Evolutionary conservation across 1,284 basidiomycete genomes (phyloP), one percentile per base, ranked within the genome.

Genomic region (Ustilago curta): DNA sequence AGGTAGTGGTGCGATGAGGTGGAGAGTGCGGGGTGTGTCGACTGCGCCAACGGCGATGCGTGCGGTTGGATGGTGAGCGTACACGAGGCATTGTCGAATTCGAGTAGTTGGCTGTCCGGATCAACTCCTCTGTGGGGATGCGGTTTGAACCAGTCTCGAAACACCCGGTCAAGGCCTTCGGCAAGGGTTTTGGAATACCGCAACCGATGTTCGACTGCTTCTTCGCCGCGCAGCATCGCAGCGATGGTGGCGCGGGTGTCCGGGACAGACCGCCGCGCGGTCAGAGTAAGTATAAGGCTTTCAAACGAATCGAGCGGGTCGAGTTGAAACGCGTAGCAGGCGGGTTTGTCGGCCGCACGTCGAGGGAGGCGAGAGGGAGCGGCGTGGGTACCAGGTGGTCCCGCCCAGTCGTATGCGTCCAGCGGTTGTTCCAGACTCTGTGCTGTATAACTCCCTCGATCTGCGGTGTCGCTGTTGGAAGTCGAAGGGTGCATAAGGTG

Each of bases 301-400:
- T 80, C 78, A 19, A 80, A 80, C 32, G 75, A 77, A 32, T 80
- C 78, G 21, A 80, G 68, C 1, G 78, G 70, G 23, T 79, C 78
- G 40, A 77, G 78, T 51, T 80, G 78, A 44, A 79, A 77, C 11
- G 70, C 64, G 56, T 78, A 79, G 42, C 68, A 70, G 6, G 72
- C 68, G 5, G 75, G 56, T 27, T 67, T 64, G 27, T 59, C 48
- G 4, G 51, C 51, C 4, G 55, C 66, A 21, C 52, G 55, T 1
- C 59, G 47, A 2, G 59, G 45, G 0, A 47, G 8, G 3, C 61
- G 39, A 8, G 63, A 51, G 12, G 59, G 56, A 1, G 54, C 35
- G 16, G 61, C 64, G n/a, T 47, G 51, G 6, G 59, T 60, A 19
- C 63, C 71, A 0, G 55, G 50, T 1, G 76, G 78, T 14, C 70